phyloP scores from a whole-genome alignment of 2,329 filamentous ascomycete genomes.

The Trichoderma polysporum region DNA sequence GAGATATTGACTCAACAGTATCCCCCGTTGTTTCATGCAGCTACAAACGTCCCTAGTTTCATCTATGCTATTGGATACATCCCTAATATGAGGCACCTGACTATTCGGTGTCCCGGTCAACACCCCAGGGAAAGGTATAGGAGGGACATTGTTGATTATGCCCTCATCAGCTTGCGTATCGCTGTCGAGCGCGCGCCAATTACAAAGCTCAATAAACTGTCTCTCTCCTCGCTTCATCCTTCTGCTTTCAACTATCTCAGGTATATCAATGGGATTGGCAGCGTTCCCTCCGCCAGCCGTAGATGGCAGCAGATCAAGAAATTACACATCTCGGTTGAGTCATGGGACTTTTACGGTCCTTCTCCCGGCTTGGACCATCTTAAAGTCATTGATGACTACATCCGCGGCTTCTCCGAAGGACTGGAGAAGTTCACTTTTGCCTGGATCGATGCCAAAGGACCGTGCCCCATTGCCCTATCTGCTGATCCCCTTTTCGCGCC shows the following conservation, averaged over 20 bases:
- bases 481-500: constrained; percentile 68
- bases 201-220: constrained; percentile 64
- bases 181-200: constrained; percentile 74
- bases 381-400: constrained; percentile 78
- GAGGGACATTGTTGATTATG: constrained; percentile 80
- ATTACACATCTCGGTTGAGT: constrained; percentile 70
- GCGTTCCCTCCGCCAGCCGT: constrained; percentile 67
- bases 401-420: constrained; percentile 65
- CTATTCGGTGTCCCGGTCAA: constrained; percentile 73
- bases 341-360: constrained; percentile 62
- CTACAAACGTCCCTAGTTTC: constrained; percentile 84
- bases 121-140: constrained; percentile 68
- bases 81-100: constrained; percentile 70
- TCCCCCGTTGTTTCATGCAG: constrained; percentile 83
- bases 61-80: constrained; percentile 70
- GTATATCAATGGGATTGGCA: constrained; percentile 71
- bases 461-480: constrained; percentile 69
- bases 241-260: constrained; percentile 75
- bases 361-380: constrained; percentile 66
- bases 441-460: constrained; percentile 75
- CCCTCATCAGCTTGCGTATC: constrained; percentile 81
- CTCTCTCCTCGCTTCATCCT: constrained; percentile 72
- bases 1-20: constrained; percentile 84
- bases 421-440: constrained; percentile 73
- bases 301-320: constrained; percentile 77